These are phyloP conservation scores for Stagonosporopsis vannaccii DNA, from an alignment of 2,329 filamentous ascomycete genomes.

Conservation along the genomic window DNA sequence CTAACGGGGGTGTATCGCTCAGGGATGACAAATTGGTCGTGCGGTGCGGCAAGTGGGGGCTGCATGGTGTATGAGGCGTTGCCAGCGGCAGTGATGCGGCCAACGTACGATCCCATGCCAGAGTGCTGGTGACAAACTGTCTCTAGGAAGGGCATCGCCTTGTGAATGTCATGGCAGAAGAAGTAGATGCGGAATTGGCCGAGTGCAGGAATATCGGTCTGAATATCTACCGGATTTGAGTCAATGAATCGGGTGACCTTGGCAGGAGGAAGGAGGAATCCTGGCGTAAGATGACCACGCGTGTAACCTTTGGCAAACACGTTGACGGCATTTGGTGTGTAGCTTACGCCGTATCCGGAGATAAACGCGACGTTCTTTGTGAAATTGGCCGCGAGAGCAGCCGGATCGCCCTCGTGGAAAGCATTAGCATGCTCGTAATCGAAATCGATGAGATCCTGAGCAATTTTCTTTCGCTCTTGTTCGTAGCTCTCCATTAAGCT, in stretches of 20 bases:
- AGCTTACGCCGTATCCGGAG: constrained; percentile 74
- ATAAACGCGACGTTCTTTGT: constrained; percentile 76
- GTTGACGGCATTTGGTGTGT: constrained; percentile 70
- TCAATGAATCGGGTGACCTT: constrained; percentile 78
- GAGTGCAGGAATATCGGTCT: constrained; percentile 78
- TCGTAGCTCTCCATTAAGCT: constrained; percentile 51
- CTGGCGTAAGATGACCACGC: constrained; percentile 53
- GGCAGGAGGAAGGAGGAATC: constrained; percentile 66
- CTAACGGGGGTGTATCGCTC: constrained; percentile 74
- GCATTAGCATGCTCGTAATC: constrained; percentile 60
- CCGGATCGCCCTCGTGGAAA: constrained; percentile 67
- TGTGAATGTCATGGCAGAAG: constrained; percentile 68
- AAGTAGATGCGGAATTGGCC: constrained; percentile 81
- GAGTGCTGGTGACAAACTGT: constrained; percentile 65
- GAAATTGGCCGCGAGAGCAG: constrained; percentile 72
- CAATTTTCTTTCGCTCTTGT: constrained; percentile 53
- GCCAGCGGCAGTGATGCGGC: constrained; percentile 65
- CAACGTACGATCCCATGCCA: constrained; percentile 62
- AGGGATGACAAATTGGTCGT: constrained; percentile 71
- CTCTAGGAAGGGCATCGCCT: constrained; percentile 64
- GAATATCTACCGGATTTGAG: constrained; percentile 78
- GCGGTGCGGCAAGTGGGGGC: constrained; percentile 63
- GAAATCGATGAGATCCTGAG: constrained; percentile 54
- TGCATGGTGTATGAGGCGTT: constrained; percentile 68
- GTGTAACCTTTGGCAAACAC: constrained; percentile 60